Conservation (phyloP, 192 early-diverging fungal genomes). For the Backusella macrospora region DNA sequence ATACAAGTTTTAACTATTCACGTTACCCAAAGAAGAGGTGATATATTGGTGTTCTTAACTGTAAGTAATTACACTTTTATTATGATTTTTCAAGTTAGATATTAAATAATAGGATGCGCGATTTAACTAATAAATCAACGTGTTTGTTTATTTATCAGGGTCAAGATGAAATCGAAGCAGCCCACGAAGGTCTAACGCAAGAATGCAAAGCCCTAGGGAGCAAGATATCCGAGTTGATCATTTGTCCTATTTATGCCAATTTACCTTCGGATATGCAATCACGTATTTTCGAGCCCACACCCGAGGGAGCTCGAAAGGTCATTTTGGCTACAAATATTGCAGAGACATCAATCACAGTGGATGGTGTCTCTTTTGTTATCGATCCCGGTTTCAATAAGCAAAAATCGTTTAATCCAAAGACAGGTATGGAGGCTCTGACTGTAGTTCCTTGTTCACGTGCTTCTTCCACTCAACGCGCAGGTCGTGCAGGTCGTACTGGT, state of each 20-base stretch:
- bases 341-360: constrained; percentile 97
- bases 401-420: constrained; percentile 91
- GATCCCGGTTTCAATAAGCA: constrained; percentile 99
- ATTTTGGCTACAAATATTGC: constrained; percentile 99
- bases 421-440: constrained; percentile 96
- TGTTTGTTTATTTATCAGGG: constrained; percentile 47
- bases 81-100: background rate
- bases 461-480: constrained; percentile 91
- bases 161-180: constrained; percentile 97
- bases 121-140: background rate
- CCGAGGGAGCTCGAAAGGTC: constrained; percentile 90
- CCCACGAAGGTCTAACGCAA: constrained; percentile 77
- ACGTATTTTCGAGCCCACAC: constrained; percentile 97
- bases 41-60: constrained; percentile 95
- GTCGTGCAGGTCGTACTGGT: constrained; percentile 93
- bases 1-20: constrained; percentile 94
- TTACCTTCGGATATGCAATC: constrained; percentile 95
- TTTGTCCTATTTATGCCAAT: constrained; percentile 96
- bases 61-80: constrained; percentile 30
- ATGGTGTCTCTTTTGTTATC: constrained; percentile 96
- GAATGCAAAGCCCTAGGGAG: constrained; percentile 82
- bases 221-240: constrained; percentile 86
- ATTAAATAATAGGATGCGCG: background rate
- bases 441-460: constrained; percentile 96
- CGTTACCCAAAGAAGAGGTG: constrained; percentile 83